phyloP scores from a whole-genome alignment of 225 moss, liverwort and hornwort species.

The Ulota crispa region DNA sequence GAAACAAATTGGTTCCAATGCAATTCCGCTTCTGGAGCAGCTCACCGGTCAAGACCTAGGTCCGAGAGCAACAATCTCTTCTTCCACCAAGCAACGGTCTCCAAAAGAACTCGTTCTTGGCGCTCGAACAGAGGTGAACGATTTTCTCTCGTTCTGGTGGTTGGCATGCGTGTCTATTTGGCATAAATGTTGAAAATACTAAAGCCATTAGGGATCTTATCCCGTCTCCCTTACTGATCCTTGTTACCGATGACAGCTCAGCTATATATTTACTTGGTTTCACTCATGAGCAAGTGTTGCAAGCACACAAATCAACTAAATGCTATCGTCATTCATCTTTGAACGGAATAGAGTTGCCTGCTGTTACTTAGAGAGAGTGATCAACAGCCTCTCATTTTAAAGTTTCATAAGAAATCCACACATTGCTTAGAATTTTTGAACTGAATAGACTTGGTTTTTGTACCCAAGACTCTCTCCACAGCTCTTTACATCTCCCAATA shows the following conservation, averaged over 20 bases:
- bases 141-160: conserved; percentile 32
- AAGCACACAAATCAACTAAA: background rate
- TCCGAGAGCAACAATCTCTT: conserved; percentile 18
- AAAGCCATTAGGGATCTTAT: background rate
- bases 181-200: background rate
- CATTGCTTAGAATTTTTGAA: background rate
- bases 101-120: conserved; percentile 61
- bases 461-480: background rate
- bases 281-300: background rate
- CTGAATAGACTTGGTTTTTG: background rate
- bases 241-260: background rate
- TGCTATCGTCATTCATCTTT: background rate
- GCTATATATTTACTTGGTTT: background rate
- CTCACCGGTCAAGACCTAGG: conserved; percentile 21
- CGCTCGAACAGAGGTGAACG: conserved; percentile 75
- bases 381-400: background rate
- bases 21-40: conserved; percentile 48
- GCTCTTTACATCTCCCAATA: background rate
- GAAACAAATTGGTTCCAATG: conserved; percentile 46
- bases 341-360: background rate
- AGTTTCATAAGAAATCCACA: background rate
- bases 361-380: background rate
- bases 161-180: conserved; percentile 10
- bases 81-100: conserved; percentile 50
- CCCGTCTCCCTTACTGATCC: background rate